Percentiles rank a stretch among this genome's conserved stretches.
Conservation (phyloP, 2,329 filamentous ascomycete genomes). For the Akanthomyces lecanii region DNA sequence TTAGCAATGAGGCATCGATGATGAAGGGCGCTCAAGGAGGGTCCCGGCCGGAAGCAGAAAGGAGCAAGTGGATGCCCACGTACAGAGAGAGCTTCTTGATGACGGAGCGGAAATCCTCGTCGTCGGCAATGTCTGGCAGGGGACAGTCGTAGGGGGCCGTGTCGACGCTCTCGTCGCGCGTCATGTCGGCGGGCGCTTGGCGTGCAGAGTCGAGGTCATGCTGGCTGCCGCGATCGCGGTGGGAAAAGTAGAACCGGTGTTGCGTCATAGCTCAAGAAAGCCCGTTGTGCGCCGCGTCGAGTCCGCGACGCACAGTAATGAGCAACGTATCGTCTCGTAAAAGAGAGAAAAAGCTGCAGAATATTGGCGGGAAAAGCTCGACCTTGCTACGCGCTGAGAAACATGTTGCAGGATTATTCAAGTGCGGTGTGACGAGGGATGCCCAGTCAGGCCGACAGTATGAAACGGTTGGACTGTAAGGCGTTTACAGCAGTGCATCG, state of each 20-base stretch:
- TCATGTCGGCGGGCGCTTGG: background rate
- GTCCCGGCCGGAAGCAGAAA: background rate
- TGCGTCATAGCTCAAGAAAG: background rate
- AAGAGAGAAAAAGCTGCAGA: too few relatives aligned
- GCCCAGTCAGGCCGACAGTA: too few relatives aligned
- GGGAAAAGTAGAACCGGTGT: background rate
- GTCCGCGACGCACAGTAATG: too few relatives aligned
- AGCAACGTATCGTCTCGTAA: too few relatives aligned
- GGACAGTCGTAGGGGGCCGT: slow-evolving; percentile 27
- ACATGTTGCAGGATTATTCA: too few relatives aligned
- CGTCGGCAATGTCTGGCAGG: slow-evolving; percentile 53
- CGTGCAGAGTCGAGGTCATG: background rate
- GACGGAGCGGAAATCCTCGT: slow-evolving; percentile 59
- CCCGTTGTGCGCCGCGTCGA: background rate
- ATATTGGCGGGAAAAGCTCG: too few relatives aligned
- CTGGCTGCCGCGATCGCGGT: background rate
- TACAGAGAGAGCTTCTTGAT: slow-evolving; percentile 64
- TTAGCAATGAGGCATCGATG: background rate
- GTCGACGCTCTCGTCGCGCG: slow-evolving; percentile 13
- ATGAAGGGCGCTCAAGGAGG: background rate
- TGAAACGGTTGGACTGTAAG: too few relatives aligned
- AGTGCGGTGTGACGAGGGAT: too few relatives aligned
- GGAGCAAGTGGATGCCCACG: slow-evolving; percentile 21
- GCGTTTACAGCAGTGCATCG: too few relatives aligned
- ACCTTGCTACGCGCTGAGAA: too few relatives aligned